Evolutionary conservation across 2,329 filamentous ascomycete genomes (phyloP).

Genomic region (Pseudogymnoascus pannorum): DNA sequence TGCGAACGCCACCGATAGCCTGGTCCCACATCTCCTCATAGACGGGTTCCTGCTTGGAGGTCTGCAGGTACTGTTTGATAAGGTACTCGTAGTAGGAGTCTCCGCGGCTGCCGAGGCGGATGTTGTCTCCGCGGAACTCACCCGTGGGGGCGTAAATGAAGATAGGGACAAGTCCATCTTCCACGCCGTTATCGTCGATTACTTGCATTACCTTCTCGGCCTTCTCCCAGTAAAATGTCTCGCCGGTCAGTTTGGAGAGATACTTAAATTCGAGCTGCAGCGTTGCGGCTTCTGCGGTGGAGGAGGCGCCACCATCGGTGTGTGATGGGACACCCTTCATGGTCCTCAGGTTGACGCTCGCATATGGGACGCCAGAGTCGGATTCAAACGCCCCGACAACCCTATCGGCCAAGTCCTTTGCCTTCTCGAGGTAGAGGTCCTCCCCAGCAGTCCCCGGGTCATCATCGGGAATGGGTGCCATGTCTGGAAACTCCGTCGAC

Average conservation of each 20-base stretch:
- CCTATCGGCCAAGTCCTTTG: slow-evolving; percentile 83
- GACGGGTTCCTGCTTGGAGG: slow-evolving; percentile 72
- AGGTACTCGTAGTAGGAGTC: slow-evolving; percentile 99
- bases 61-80: slow-evolving; percentile 97
- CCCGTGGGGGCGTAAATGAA: slow-evolving; percentile 77
- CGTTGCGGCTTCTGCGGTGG: slow-evolving; percentile 86
- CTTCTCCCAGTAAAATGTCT: slow-evolving; percentile 85
- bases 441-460: slow-evolving; percentile 69
- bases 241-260: slow-evolving; percentile 86
- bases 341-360: slow-evolving; percentile 80
- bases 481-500: slow-evolving; percentile 71
- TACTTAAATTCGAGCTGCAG: slow-evolving; percentile 97
- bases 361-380: slow-evolving; percentile 76
- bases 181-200: slow-evolving; percentile 70
- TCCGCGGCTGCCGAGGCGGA: slow-evolving; percentile 85
- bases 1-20: slow-evolving; percentile 74
- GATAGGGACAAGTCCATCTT: slow-evolving; percentile 85
- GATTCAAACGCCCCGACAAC: slow-evolving; percentile 84
- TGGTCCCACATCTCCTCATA: slow-evolving; percentile 95
- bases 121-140: slow-evolving; percentile 73
- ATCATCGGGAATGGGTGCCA: slow-evolving; percentile 67
- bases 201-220: slow-evolving; percentile 88
- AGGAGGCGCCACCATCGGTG: slow-evolving; percentile 77
- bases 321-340: slow-evolving; percentile 73
- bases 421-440: slow-evolving; percentile 93